phyloP scores from a whole-genome alignment of 805 yeast species.

The Saturnispora sanitii region DNA sequence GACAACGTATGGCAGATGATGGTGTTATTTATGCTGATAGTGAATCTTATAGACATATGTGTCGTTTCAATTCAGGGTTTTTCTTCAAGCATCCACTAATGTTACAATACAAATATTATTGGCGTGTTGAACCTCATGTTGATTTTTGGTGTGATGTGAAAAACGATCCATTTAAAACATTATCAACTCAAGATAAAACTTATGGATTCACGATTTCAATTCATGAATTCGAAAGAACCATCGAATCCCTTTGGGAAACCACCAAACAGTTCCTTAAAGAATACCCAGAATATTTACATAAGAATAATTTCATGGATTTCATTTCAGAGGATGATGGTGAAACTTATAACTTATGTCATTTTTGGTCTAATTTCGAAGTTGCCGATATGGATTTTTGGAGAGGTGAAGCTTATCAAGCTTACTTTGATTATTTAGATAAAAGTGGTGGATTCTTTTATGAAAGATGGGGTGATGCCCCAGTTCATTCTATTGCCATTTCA shows the following conservation, averaged over 20 bases:
- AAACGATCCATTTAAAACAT: constrained; percentile 50
- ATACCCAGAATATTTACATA: constrained; percentile 32
- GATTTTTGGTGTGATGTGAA: constrained; percentile 50
- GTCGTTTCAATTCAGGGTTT: constrained; percentile 37
- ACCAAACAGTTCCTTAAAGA: constrained; percentile 35
- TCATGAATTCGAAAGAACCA: constrained; percentile 53
- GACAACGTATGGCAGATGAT: constrained; percentile 43
- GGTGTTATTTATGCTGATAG: constrained; percentile 32
- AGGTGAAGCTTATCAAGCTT: constrained; percentile 43
- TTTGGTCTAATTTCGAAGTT: constrained; percentile 73
- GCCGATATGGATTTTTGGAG: constrained; percentile 66
- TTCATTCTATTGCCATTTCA: constrained; percentile 72
- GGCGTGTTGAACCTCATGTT: constrained; percentile 73
- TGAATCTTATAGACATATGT: constrained; percentile 39
- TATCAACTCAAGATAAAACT: constrained; percentile 44
- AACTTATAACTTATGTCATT: constrained; percentile 66
- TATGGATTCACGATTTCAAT: constrained; percentile 64
- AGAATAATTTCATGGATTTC: constrained; percentile 51
- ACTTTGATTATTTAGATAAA: constrained; percentile 52
- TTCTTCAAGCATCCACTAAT: constrained; percentile 54
- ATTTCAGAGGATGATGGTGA: constrained; percentile 54
- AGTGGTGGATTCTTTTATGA: constrained; percentile 78
- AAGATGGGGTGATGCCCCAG: constrained; percentile 92
- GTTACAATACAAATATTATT: constrained; percentile 53
- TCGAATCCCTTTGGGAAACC: constrained; percentile 47